phyloP scores from a whole-genome alignment of 768 basidiomycete species.

The Jaapia argillacea region DNA sequence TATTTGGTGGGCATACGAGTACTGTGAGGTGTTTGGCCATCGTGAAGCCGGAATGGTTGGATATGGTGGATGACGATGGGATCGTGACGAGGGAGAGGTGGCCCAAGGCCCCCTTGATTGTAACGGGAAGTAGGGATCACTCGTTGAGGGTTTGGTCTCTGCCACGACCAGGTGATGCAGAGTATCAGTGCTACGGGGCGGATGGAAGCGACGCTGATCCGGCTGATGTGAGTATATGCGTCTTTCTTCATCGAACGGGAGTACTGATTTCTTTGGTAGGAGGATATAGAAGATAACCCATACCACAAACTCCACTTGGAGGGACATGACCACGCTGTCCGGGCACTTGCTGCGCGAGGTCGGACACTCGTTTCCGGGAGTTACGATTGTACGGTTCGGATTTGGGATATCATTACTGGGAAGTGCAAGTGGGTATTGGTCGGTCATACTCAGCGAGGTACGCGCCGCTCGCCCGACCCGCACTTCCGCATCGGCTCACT shows the following conservation, averaged over 20 bases:
- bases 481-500: too few relatives aligned
- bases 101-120: constrained; percentile 63
- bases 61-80: constrained; percentile 56
- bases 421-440: constrained; percentile 69
- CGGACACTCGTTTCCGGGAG: constrained; percentile 89
- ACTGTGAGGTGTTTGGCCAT: constrained; percentile 95
- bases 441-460: constrained; percentile 91
- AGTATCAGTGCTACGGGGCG: constrained; percentile 57
- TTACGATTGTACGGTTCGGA: constrained; percentile 90
- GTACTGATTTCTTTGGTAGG: constrained; percentile 21
- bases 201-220: constrained; percentile 55
- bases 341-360: constrained; percentile 86
- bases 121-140: constrained; percentile 64
- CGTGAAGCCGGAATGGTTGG: constrained; percentile 85
- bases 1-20: constrained; percentile 93
- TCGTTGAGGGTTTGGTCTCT: constrained; percentile 59
- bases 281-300: constrained; percentile 74
- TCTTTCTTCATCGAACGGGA: background rate
- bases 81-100: constrained; percentile 58
- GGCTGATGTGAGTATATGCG: constrained; percentile 27
- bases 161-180: constrained; percentile 62
- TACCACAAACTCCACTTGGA: constrained; percentile 79
- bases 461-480: constrained; percentile 7
- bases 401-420: constrained; percentile 90
- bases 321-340: constrained; percentile 88